Evolutionary conservation across 768 basidiomycete genomes (phyloP).

Genomic region (Amanita pseudoporphyria): DNA sequence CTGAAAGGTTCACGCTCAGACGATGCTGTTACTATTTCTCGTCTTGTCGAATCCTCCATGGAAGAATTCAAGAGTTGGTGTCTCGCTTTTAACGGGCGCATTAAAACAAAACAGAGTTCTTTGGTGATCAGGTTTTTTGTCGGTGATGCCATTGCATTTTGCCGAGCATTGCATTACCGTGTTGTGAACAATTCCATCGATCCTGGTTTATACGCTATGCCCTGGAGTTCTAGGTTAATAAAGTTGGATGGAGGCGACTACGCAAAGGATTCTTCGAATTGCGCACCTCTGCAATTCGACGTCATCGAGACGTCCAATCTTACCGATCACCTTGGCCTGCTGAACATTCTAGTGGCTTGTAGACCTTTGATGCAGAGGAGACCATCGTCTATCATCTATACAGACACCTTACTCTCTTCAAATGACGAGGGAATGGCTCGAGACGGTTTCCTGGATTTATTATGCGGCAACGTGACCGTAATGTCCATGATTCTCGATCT

Average conservation of each 20-base stretch:
- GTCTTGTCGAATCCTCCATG: slow-evolving; percentile 20
- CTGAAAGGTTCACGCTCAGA: slow-evolving; percentile 9
- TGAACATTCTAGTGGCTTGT: slow-evolving; percentile 32
- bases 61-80: slow-evolving; percentile 27
- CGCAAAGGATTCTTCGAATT: neutral
- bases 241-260: slow-evolving; percentile 25
- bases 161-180: slow-evolving; percentile 23
- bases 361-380: slow-evolving; percentile 26
- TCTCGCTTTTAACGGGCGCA: slow-evolving; percentile 16
- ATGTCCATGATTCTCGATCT: slow-evolving; percentile 34
- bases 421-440: slow-evolving; percentile 17
- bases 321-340: slow-evolving; percentile 34
- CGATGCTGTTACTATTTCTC: slow-evolving; percentile 8
- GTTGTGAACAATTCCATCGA: slow-evolving; percentile 11
- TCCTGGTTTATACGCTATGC: slow-evolving; percentile 21
- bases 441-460: slow-evolving; percentile 20
- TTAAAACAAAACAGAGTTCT: slow-evolving; percentile 1
- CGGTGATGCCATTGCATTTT: slow-evolving; percentile 31
- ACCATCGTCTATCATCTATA: slow-evolving; percentile 27
- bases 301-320: slow-evolving; percentile 44
- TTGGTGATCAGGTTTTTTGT: slow-evolving; percentile 29
- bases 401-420: slow-evolving; percentile 27
- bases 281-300: slow-evolving; percentile 29
- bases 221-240: slow-evolving; percentile 26
- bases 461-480: slow-evolving; percentile 30